phyloP scores from a whole-genome alignment of 2,329 filamentous ascomycete genomes.

The Fusarium citri region DNA sequence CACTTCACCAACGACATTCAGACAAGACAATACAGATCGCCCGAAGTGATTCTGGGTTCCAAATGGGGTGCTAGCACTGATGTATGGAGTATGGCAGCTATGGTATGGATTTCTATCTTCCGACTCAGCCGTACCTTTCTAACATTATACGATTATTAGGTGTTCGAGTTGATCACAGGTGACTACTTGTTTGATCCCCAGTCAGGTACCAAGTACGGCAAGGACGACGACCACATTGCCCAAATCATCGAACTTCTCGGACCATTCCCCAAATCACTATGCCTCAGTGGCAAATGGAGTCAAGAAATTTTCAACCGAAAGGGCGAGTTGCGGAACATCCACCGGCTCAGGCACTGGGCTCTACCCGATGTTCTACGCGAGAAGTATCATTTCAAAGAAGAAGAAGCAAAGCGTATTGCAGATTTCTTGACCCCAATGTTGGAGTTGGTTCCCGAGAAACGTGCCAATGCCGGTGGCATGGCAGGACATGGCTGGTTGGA shows the following conservation, averaged over 20 bases:
- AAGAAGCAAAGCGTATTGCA: slow-evolving; percentile 81
- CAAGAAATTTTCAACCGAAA: slow-evolving; percentile 99
- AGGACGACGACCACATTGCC: slow-evolving; percentile 98
- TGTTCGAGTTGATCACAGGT: slow-evolving; percentile 96
- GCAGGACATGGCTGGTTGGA: slow-evolving; percentile 84
- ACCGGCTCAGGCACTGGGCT: slow-evolving; percentile 95
- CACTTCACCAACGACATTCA: slow-evolving; percentile 99
- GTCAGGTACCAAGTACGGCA: slow-evolving; percentile 98
- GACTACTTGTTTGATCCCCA: slow-evolving; percentile 99
- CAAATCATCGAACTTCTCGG: slow-evolving; percentile 98
- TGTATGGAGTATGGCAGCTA: slow-evolving; percentile 99
- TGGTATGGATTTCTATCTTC: slow-evolving; percentile 71
- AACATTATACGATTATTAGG: slow-evolving; percentile 62
- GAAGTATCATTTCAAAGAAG: slow-evolving; percentile 93
- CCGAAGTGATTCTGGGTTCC: slow-evolving; percentile 93
- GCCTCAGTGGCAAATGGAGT: slow-evolving; percentile 93
- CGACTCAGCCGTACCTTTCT: slow-evolving; percentile 1
- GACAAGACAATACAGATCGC: slow-evolving; percentile 95
- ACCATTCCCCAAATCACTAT: slow-evolving; percentile 91
- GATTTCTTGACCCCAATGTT: slow-evolving; percentile 93
- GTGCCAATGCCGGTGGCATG: slow-evolving; percentile 97
- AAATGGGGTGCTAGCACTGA: slow-evolving; percentile 99
- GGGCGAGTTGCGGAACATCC: slow-evolving; percentile 96
- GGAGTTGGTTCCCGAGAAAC: slow-evolving; percentile 85
- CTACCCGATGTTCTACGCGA: slow-evolving; percentile 91